Base-by-base conservation (phyloP, 345 rosid species). In the Euphorbia lathyris region DNA sequence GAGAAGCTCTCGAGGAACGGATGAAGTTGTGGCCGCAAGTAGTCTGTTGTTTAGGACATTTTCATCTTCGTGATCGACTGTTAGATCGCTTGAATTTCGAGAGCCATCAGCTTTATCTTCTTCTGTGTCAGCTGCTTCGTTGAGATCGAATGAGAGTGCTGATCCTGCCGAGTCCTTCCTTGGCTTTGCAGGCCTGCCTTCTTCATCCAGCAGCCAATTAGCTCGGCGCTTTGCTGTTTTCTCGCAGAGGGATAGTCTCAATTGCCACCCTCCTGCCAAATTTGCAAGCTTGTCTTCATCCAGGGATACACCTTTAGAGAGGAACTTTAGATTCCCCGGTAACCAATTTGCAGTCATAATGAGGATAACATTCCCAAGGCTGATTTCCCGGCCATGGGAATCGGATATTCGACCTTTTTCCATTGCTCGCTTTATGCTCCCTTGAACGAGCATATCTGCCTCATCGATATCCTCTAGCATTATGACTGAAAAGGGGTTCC, bases 341-440 rank as follows among this genome's bases (percentile, higher is more conserved):
- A 83, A 72, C 81, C 93, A 84, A 59, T 75, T 84, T 32, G 86
- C 84, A 1, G 98, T 89, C 29, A 95, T 92, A 74, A 95, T 87
- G 66, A 95, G 82, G 51, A 90, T 95, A 25, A 92, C 93, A 23
- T 86, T 92, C 30, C 97, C 94, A 17, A 95, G 86, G 80, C 96
- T 95, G 76, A 90, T 86, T 77, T 95, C 99, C 2, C 99, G 90
- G 63, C 97, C 98, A 70, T 92, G 80, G 43, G 99, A 88, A 83
- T 95, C 97, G 17, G 87, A 66, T 71, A 95, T 84, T 59, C 99
- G 83, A 26, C 99, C 99, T 70, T 91, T 80, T 74, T 95, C 97
- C 88, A 95, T 87, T 5, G 98, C 99, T 66, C 85, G 74, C 79
- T 89, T 92, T 55, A 95, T 85, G 79, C 86, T 95, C 61, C 87